Conservation (phyloP, 2,329 filamentous ascomycete genomes). For the Aspergillus fischeri region DNA sequence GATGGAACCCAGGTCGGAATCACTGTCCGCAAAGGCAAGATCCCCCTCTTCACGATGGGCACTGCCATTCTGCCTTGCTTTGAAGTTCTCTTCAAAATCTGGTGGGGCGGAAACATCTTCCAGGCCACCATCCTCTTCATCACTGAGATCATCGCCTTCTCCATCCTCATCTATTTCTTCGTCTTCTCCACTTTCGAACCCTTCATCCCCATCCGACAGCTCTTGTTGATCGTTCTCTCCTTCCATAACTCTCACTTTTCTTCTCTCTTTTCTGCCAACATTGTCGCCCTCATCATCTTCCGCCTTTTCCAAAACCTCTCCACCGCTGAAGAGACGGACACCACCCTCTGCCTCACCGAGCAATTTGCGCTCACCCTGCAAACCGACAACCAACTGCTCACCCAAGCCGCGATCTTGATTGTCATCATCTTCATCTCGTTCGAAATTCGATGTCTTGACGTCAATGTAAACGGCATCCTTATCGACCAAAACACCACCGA, state of each 20-base stretch:
- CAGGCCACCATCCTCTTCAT: conserved; percentile 31
- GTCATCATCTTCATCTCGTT: conserved; percentile 55
- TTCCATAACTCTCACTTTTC: conserved; percentile 50
- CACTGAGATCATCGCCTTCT: conserved; percentile 30
- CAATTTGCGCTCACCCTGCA: conserved; percentile 77
- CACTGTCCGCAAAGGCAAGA: conserved; percentile 88
- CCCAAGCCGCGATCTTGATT: conserved; percentile 79
- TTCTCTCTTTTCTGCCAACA: conserved; percentile 51
- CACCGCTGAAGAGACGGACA: conserved; percentile 79
- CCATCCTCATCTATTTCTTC: conserved; percentile 50
- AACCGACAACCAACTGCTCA: conserved; percentile 86
- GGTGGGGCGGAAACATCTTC: conserved; percentile 37
- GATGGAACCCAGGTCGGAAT: conserved; percentile 90
- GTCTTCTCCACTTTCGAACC: conserved; percentile 48
- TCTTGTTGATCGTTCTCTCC: conserved; percentile 48
- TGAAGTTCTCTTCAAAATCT: conserved; percentile 42
- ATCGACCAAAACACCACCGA: conserved; percentile 91
- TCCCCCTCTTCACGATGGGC: conserved; percentile 61
- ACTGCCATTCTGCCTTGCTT: conserved; percentile 49
- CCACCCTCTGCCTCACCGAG: conserved; percentile 79
- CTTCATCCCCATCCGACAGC: conserved; percentile 56
- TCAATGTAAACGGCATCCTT: conserved; percentile 94
- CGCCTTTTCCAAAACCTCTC: conserved; percentile 59
- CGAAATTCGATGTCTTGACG: conserved; percentile 68
- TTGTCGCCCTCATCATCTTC: conserved; percentile 54